phyloP scores from a whole-genome alignment of 345 rosid genomes.

The Eutrema yunnanense region DNA sequence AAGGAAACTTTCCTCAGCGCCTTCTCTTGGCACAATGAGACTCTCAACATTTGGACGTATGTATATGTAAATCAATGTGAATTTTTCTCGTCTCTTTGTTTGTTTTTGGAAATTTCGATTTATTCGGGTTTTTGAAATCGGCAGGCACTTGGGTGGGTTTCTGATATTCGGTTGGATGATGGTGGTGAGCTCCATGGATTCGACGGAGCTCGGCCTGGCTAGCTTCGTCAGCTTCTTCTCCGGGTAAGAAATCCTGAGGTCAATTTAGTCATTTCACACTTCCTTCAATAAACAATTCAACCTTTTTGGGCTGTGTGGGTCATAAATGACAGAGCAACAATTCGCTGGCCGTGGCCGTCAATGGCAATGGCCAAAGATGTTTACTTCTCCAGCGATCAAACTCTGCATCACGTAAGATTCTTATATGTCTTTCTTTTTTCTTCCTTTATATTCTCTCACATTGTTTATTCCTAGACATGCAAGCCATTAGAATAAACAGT shows the following conservation, averaged over 20 bases:
- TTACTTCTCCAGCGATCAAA: conserved; percentile 37
- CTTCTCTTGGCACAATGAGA: conserved; percentile 91
- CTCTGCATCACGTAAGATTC: conserved; percentile 28
- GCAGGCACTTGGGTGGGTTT: conserved; percentile 81
- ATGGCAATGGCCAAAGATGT: conserved; percentile 27
- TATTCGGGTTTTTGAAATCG: background rate
- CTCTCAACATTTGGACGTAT: conserved; percentile 93
- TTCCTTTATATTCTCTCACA: background rate
- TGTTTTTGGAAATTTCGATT: background rate
- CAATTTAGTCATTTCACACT: background rate
- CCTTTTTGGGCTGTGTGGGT: background rate
- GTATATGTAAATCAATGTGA: conserved; percentile 9
- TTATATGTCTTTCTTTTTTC: background rate
- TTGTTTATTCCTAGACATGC: conserved; percentile 7
- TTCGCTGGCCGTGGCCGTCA: conserved; percentile 52
- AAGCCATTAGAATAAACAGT: background rate
- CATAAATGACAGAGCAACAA: conserved; percentile 35
- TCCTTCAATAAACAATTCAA: background rate
- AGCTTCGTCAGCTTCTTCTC: conserved; percentile 41
- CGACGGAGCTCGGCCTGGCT: conserved; percentile 50
- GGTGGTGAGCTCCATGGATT: conserved; percentile 55
- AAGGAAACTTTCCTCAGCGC: conserved; percentile 68
- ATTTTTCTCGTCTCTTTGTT: background rate
- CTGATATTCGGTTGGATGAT: conserved; percentile 56
- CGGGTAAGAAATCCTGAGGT: conserved; percentile 40